Base-by-base conservation (phyloP, 352 stramenopile genomes). In the Phytophthora pinifolia region DNA sequence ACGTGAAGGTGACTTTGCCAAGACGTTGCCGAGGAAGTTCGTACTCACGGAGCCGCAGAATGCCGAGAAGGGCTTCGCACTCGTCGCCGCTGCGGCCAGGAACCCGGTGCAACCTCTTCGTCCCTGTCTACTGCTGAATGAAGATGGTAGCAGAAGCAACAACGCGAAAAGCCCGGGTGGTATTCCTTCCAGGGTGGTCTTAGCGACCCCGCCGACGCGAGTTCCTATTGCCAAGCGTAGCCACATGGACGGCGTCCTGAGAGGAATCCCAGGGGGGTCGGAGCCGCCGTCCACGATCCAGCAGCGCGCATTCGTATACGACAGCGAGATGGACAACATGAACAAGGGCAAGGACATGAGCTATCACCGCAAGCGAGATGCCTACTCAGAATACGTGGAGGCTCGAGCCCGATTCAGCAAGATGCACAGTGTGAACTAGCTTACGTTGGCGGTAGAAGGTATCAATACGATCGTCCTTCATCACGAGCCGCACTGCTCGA, bases 351-450 rank as follows among this genome's bases (percentile, higher is more conserved):
- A 92, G 62, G 67, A 93, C 58, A 83, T 70, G 35, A 74, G 66
- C 20, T 78, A 84, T 53, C 79, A 88, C 54, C 83, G 85, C 44
- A 94, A 94, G 61, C 83, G 83, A 36, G 85, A 94, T 51, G 68
- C 80, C 33, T 92, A 94, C 72, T 94, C 85, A 7, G 85, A 93
- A 46, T 94, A 94, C 49, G 83, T 94, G 45, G 85, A 94, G 56
- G 85, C 85, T n/a, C 76, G 83, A 38, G 85, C 83, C 25, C 79
- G 85, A 14, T 94, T 94, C 67, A 93, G 83, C 59, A 94, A 94
- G 62, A 92, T 94, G 83, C 85, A 94, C 64, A 92, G 83, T 46
- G 85, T 94, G 15, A 93, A 77, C 17, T 94, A 70, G 31, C 29
- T 8, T 15, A 9, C 1, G 37, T 14, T 18, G 17, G 6, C 25